A percentile compares a stretch with the other conserved stretches of the same genome.
phyloP scores from a whole-genome alignment of 2,329 filamentous ascomycete species.

The Lachnellula subtilissima region DNA sequence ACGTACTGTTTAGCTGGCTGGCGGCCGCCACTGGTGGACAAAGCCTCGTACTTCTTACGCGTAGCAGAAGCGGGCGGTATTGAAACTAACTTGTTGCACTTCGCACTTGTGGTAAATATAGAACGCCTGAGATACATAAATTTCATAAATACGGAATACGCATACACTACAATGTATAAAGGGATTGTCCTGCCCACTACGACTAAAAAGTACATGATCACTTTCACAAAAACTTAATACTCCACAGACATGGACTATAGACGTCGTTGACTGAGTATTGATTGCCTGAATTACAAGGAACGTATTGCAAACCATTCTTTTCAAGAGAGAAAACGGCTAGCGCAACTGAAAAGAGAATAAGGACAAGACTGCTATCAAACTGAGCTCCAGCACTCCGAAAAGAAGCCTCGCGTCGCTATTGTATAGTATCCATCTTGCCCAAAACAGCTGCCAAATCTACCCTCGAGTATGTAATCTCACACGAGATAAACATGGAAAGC shows the following conservation, averaged over 20 bases:
- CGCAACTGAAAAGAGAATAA: slow-evolving; percentile 21
- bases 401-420: slow-evolving; percentile 22
- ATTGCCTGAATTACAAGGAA: slow-evolving; percentile 28
- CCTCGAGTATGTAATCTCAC: slow-evolving; percentile 28
- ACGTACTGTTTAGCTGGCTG: too few relatives aligned
- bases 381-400: slow-evolving; percentile 25
- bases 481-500: slow-evolving; percentile 24
- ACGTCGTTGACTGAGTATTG: background rate
- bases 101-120: too few relatives aligned
- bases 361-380: slow-evolving; percentile 17
- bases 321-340: slow-evolving; percentile 22
- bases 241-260: background rate
- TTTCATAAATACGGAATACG: too few relatives aligned
- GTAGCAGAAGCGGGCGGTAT: too few relatives aligned
- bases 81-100: too few relatives aligned
- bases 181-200: too few relatives aligned
- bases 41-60: too few relatives aligned
- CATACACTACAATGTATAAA: too few relatives aligned
- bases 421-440: slow-evolving; percentile 11
- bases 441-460: slow-evolving; percentile 24
- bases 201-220: too few relatives aligned
- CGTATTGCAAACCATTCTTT: slow-evolving; percentile 28
- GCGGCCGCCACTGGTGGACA: too few relatives aligned
- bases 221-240: too few relatives aligned
- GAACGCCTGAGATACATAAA: too few relatives aligned